Evolutionary conservation across 352 stramenopile genomes (phyloP), one percentile per base, ranked within the genome.

Genomic region (Pythium inflatum): DNA sequence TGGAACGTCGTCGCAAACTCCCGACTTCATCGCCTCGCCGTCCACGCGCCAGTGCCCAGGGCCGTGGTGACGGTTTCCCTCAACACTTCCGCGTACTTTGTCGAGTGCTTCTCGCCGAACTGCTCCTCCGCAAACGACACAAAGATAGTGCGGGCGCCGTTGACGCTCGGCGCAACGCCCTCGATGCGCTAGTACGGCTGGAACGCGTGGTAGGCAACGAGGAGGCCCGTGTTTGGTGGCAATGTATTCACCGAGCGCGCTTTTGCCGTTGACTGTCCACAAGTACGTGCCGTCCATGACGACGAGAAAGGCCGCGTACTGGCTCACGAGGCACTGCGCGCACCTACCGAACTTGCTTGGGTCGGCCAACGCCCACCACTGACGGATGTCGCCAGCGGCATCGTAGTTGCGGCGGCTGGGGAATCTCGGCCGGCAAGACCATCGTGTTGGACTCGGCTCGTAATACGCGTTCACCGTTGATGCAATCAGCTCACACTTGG

Each of bases 381-480:
- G 87, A 11, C 86, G 81, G 49, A 98, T 85, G n/a, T 91, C 90
- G 18, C 94, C 94, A 49, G 87, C 74, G 18, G 61, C 85, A 66
- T 94, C 83, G 60, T 87, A 97, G 59, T 98, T 95, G 27, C 89
- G 79, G 81, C 30, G 90, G 91, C 72, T 98, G 94, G 24, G 98
- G 60, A 63, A 98, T 98, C 27, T 92, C 94, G 11, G 94, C 81
- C 20, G 94, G 94, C 72, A 98, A 98, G 4, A 97, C 91, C 75
- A 98, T 98, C 68, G 98, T 95, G 68, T 92, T 92, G 9, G 77
- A 36, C 75, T 88, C 3, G 76, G 80, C 4, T 87, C 74, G 65
- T 92, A 86, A 70, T 89, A 91, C 3, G 89, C 93, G 80, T 98
- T 98, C 22, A 98, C 90, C 0, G 90, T 98, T 54, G 94, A 93